These are phyloP conservation scores for Pythium brachiatum DNA, from an alignment of 352 stramenopile species.

Conservation along the genomic window DNA sequence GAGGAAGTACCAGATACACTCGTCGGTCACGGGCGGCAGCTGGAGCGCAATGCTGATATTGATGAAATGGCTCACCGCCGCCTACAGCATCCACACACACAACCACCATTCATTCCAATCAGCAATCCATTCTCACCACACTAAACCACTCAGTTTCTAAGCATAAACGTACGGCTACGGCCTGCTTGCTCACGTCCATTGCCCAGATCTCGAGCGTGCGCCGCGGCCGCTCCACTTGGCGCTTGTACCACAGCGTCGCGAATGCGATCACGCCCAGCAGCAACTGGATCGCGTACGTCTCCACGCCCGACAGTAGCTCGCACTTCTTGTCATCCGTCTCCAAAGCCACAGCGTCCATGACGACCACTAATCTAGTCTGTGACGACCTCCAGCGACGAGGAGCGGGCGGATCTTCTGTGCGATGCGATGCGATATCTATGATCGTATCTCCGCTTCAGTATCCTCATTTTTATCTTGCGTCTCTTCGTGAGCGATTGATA, in stretches of 20 bases:
- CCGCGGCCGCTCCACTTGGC: conserved; percentile 67
- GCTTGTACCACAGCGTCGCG: conserved; percentile 82
- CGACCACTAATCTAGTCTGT: background rate
- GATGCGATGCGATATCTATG: background rate
- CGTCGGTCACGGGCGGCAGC: conserved; percentile 73
- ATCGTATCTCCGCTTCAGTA: background rate
- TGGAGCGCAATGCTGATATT: conserved; percentile 69
- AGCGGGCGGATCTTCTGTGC: background rate
- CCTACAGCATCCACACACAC: conserved; percentile 24
- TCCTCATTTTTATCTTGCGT: background rate
- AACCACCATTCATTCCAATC: background rate
- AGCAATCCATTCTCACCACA: background rate
- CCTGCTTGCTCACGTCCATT: conserved; percentile 84
- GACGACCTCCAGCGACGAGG: too few relatives aligned
- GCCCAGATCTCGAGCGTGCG: conserved; percentile 72
- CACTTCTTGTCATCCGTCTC: conserved; percentile 32
- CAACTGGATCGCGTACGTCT: conserved; percentile 70
- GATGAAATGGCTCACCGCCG: conserved; percentile 62
- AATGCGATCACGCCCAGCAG: conserved; percentile 64
- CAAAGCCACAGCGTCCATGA: background rate
- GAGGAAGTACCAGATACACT: conserved; percentile 87
- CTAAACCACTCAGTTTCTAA: too few relatives aligned
- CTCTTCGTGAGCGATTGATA: conserved; percentile 7
- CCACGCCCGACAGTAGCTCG: conserved; percentile 60
- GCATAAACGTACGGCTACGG: conserved; percentile 46